phyloP scores from a whole-genome alignment of 768 basidiomycete species.

The Termitomyces bulborhizus region DNA sequence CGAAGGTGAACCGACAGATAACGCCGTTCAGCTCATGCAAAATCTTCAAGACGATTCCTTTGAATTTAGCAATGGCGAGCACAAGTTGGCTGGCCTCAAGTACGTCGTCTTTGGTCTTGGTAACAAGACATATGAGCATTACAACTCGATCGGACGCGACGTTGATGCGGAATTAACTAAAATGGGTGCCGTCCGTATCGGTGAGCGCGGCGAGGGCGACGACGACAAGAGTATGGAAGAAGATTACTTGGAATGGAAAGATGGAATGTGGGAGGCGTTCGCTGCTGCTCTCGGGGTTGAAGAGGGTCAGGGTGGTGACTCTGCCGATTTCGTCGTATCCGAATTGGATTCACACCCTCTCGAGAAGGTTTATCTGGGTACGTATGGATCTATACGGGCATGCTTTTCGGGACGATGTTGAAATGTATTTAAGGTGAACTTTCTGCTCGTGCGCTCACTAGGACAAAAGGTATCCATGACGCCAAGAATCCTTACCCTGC shows the following conservation, averaged over 20 bases:
- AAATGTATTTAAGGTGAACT: conserved; percentile 64
- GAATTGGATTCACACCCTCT: conserved; percentile 68
- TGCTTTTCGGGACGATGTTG: conserved; percentile 6
- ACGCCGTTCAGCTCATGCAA: conserved; percentile 91
- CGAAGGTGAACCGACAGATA: conserved; percentile 98
- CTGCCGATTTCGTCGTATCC: conserved; percentile 88
- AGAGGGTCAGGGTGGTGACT: conserved; percentile 94
- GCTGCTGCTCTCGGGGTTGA: conserved; percentile 81
- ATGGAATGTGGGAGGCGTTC: conserved; percentile 92
- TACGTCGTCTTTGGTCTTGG: conserved; percentile 95
- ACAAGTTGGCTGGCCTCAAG: conserved; percentile 75
- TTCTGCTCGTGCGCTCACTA: conserved; percentile 88
- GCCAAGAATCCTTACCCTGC: conserved; percentile 96
- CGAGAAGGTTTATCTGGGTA: conserved; percentile 93
- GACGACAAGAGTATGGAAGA: conserved; percentile 99
- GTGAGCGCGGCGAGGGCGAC: conserved; percentile 91
- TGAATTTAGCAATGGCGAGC: conserved; percentile 78
- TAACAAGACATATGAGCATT: conserved; percentile 93
- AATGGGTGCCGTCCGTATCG: conserved; percentile 82
- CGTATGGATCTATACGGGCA: conserved; percentile 15
- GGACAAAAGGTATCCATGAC: conserved; percentile 94
- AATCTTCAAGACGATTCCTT: conserved; percentile 84
- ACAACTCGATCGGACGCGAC: conserved; percentile 82
- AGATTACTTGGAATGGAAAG: conserved; percentile 99
- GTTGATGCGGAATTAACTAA: conserved; percentile 68